Conservation (phyloP, 257 asterid species). For the Oldenlandia corymbosa region DNA sequence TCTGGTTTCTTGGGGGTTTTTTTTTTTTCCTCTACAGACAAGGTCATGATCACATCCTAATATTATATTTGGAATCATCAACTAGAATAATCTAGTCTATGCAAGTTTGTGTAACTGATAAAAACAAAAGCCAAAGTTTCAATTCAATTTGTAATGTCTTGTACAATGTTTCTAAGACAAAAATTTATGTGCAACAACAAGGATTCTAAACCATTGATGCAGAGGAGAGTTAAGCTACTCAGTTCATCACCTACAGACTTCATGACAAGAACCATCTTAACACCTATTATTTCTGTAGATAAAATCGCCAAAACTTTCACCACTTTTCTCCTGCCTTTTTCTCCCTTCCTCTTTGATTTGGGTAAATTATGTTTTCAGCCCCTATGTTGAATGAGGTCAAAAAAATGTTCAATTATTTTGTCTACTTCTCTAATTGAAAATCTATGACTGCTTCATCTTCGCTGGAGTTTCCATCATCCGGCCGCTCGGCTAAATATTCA, state of each 20-base stretch:
- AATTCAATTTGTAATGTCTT: too few species aligned
- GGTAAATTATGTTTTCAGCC: constrained; percentile 2
- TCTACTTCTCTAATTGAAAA: constrained; percentile 3
- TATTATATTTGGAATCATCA: background rate
- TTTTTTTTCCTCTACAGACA: too few species aligned
- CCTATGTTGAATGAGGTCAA: too few species aligned
- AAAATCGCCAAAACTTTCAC: too few species aligned
- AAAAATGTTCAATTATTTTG: background rate
- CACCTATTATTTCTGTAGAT: too few species aligned
- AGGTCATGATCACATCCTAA: background rate
- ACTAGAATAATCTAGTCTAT: background rate
- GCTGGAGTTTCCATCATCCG: constrained; percentile 15
- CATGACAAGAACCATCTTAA: background rate
- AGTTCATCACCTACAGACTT: constrained; percentile 1
- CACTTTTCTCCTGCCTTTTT: background rate
- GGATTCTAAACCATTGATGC: background rate
- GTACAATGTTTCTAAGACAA: too few species aligned
- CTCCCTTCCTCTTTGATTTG: background rate
- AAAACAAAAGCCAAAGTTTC: constrained; percentile 1
- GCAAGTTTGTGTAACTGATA: background rate
- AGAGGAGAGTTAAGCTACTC: too few species aligned
- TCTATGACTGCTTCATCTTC: constrained; percentile 16
- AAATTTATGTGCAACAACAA: too few species aligned
- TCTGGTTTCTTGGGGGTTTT: too few species aligned
- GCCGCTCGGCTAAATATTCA: constrained; percentile 29